Evolutionary conservation across 2,329 filamentous ascomycete species (phyloP), one percentile per base, ranked within the genome.

Genomic region (Hypoxylon sp.): DNA sequence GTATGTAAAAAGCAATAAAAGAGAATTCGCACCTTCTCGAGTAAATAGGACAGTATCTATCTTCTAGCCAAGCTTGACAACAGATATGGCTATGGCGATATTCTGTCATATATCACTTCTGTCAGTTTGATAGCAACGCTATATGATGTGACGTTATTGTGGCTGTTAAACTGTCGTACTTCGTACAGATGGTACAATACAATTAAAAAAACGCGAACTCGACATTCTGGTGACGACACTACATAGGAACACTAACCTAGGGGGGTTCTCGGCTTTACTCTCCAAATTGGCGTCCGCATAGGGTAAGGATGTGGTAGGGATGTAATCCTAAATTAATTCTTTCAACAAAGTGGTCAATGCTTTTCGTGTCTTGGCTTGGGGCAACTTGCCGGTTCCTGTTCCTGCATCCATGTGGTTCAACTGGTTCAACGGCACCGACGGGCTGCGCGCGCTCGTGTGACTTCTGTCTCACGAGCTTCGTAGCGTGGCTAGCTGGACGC

Each of bases 281-380:
- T 59, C 62, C 67, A 63, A 59, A 65, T 67, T 69, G 59, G 64
- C 26, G 53, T 59, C 65, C 65, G 24, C 58, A 69, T 30, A 47
- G 20, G 57, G 67, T 26, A 69, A 65, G 24, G 47, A 39, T 24
- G 19, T 59, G 47, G 67, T 56, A 34, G 62, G 62, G 62, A 68
- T 65, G 58, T 61, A 69, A 69, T 69, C 62, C 65, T 46, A 65
- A 65, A 51, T 60, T 66, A 61, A 62, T 53, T 57, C 62, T 64
- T 57, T 63, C 54, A 47, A 46, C 19, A 52, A 19, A 20, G 26
- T 63, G 62, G 56, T 47, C 57, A 59, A 50, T 62, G 65, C 62
- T 65, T 65, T 37, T 30, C 6, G 41, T 51, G 56, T 55, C 52
- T 60, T 65, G 53, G 65, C 56, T 44, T 8, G 43, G 17, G 24